phyloP scores from a whole-genome alignment of 2,329 filamentous ascomycete species.

The Diaporthe citriasiana region DNA sequence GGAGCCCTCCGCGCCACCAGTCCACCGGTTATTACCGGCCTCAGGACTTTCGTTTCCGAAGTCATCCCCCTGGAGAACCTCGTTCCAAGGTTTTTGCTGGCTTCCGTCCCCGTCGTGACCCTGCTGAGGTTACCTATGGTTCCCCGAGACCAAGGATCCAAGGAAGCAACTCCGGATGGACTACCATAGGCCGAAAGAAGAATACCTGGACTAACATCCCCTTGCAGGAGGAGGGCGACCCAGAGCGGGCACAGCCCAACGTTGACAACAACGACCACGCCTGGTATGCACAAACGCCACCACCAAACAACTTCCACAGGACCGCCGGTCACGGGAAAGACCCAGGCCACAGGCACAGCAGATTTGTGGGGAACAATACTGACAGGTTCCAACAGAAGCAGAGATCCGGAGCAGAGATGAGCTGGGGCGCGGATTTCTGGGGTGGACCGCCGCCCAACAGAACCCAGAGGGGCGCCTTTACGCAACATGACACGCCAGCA shows the following conservation, averaged over 20 bases:
- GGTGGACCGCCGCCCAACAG: slow-evolving; percentile 12
- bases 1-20: slow-evolving; percentile 8
- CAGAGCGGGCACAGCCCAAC: background rate
- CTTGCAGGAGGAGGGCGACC: slow-evolving; percentile 1
- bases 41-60: background rate
- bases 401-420: background rate
- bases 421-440: slow-evolving; percentile 17
- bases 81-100: background rate
- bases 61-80: background rate
- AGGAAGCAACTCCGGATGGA: background rate
- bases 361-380: background rate
- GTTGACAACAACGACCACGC: background rate
- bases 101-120: background rate
- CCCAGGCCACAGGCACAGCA: background rate
- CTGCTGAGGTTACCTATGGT: slow-evolving; percentile 20
- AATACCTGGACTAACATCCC: background rate
- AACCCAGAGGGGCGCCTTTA: background rate
- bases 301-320: background rate
- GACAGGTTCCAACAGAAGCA: background rate
- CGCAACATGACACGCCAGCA: slow-evolving; percentile 10
- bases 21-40: background rate
- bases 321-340: background rate
- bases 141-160: slow-evolving; percentile 17
- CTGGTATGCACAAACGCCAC: slow-evolving; percentile 13
- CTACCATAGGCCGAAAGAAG: background rate